These are phyloP conservation scores for Crithidia sp. DNA, from an alignment of 208 protist genomes.

Conservation along the genomic window DNA sequence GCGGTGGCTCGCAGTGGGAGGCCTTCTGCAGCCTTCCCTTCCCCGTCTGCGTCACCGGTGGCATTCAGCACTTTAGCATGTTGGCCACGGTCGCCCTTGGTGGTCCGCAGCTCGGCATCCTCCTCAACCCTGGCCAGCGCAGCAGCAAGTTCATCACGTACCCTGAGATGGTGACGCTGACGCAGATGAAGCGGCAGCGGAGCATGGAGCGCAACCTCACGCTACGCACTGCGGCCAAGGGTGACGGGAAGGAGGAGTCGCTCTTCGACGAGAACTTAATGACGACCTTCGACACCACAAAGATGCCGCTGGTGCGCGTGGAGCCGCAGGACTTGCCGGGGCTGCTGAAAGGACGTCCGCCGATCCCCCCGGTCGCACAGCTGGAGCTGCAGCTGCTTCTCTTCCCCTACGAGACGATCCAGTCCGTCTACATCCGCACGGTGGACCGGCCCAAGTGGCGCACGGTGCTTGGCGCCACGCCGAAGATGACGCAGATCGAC, in stretches of 20 bases:
- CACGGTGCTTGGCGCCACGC: slow-evolving; percentile 54
- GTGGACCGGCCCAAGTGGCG: slow-evolving; percentile 77
- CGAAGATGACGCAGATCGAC: slow-evolving; percentile 88
- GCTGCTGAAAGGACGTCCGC: slow-evolving; percentile 41
- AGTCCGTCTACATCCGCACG: slow-evolving; percentile 74
- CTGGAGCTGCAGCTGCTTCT: slow-evolving; percentile 89
- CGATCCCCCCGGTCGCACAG: slow-evolving; percentile 77
- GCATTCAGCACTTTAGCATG: slow-evolving; percentile 68
- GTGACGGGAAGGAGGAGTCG: not conserved
- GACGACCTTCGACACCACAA: slow-evolving; percentile 73
- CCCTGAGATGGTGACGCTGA: slow-evolving; percentile 84
- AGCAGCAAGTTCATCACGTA: slow-evolving; percentile 91
- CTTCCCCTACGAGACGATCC: slow-evolving; percentile 65
- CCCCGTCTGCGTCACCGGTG: slow-evolving; percentile 76
- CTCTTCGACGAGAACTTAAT: slow-evolving; percentile 69
- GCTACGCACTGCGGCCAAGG: not conserved
- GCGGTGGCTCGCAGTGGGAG: slow-evolving; percentile 78
- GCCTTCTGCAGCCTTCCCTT: slow-evolving; percentile 83
- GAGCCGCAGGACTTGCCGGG: slow-evolving; percentile 57
- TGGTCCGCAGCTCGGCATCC: slow-evolving; percentile 39
- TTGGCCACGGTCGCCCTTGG: slow-evolving; percentile 76
- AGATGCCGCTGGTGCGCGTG: slow-evolving; percentile 70
- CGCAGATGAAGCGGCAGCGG: slow-evolving; percentile 48
- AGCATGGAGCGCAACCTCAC: slow-evolving; percentile 45
- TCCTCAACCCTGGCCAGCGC: slow-evolving; percentile 83